Percentiles rank a stretch among this genome's conserved stretches.
Conservation (phyloP, 78 protist genomes). For the Dictyostelium intermedium region DNA sequence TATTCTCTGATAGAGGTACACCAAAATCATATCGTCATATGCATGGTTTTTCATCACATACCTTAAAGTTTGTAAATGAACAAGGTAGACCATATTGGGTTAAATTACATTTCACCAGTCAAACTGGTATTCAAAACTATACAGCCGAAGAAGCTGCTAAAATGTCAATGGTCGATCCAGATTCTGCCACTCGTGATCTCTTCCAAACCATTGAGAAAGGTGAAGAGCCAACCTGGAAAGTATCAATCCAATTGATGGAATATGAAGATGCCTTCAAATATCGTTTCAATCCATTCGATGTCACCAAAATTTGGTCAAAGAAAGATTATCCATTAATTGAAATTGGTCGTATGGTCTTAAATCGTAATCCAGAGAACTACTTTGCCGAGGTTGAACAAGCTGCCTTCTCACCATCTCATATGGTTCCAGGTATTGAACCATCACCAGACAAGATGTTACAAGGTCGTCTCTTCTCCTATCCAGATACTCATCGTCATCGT, state of each 20-base stretch:
- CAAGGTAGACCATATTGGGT: constrained; percentile 71
- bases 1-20: constrained; percentile 86
- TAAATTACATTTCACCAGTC: constrained; percentile 85
- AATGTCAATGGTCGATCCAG: constrained; percentile 81
- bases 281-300: constrained; percentile 87
- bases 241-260: constrained; percentile 86
- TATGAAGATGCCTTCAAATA: constrained; percentile 72
- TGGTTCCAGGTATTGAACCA: constrained; percentile 92
- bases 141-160: constrained; percentile 84
- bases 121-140: constrained; percentile 76
- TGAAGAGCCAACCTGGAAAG: constrained; percentile 84
- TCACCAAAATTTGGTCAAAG: constrained; percentile 93
- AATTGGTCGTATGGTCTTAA: constrained; percentile 88
- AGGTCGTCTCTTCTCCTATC: constrained; percentile 89
- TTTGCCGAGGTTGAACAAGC: constrained; percentile 90
- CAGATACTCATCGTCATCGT: constrained; percentile 93
- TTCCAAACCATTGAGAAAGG: constrained; percentile 85
- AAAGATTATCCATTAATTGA: constrained; percentile 81
- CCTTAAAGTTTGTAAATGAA: constrained; percentile 82
- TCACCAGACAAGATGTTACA: constrained; percentile 87
- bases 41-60: constrained; percentile 89
- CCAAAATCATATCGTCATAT: constrained; percentile 85
- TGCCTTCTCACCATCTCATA: constrained; percentile 91
- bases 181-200: constrained; percentile 85
- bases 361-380: constrained; percentile 93